Conservation (phyloP, 768 basidiomycete species). For the Roridomyces roridus region DNA sequence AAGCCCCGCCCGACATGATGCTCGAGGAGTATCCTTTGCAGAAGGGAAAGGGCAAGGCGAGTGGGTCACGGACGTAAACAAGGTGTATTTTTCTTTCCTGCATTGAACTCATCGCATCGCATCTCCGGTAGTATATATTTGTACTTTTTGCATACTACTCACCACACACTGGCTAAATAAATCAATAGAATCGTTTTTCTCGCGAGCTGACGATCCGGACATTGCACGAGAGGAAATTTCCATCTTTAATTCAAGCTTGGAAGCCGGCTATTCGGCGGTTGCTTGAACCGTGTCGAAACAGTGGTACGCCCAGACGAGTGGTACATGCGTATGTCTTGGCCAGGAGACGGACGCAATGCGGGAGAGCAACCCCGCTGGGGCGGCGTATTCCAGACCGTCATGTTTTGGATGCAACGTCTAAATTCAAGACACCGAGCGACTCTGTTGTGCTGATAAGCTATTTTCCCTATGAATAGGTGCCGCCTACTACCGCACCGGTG, state of each 20-base stretch:
- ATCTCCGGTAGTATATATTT: neutral
- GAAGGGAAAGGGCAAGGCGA: conserved; percentile 26
- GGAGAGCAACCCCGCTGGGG: too few species aligned
- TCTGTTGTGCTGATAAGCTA: neutral
- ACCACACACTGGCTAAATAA: neutral
- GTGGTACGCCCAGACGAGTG: too few species aligned
- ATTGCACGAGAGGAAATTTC: neutral
- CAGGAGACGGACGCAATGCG: too few species aligned
- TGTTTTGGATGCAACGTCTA: too few species aligned
- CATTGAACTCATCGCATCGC: conserved; percentile 14
- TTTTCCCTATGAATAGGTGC: neutral
- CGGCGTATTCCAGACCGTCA: too few species aligned
- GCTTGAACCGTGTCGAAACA: too few species aligned
- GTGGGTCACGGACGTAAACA: conserved; percentile 10
- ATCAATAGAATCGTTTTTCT: conserved; percentile 16
- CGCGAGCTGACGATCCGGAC: neutral
- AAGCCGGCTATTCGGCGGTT: too few species aligned
- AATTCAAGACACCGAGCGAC: too few species aligned
- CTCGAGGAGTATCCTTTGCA: conserved; percentile 26
- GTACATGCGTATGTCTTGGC: too few species aligned
- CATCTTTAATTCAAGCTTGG: neutral
- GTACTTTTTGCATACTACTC: neutral
- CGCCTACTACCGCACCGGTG: conserved; percentile 12
- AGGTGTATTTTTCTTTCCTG: neutral
- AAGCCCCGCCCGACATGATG: conserved; percentile 45